A percentile compares a stretch with the other conserved stretches of the same genome.
Conservation (phyloP, 768 basidiomycete genomes). For the Boletus reticuloceps region DNA sequence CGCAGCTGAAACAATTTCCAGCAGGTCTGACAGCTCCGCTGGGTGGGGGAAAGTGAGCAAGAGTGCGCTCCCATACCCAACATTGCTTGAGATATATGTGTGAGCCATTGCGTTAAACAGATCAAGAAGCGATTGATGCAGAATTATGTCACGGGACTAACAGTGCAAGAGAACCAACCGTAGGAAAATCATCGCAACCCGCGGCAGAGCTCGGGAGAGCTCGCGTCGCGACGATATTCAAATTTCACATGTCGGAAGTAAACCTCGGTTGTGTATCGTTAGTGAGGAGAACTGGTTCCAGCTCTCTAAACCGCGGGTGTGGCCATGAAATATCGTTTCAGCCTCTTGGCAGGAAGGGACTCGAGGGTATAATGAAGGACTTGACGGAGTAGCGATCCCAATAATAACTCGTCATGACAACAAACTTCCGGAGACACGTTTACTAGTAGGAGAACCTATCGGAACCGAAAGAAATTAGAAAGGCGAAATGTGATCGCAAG, state of each 20-base stretch:
- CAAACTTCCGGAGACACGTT: background rate
- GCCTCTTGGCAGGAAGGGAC: no score
- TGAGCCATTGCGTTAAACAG: constrained; percentile 8
- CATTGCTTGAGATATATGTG: constrained; percentile 12
- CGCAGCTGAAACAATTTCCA: background rate
- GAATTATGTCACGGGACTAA: constrained; percentile 14
- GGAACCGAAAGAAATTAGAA: background rate
- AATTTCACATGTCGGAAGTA: background rate
- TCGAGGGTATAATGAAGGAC: no score
- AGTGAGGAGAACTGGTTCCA: background rate
- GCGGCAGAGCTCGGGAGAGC: background rate
- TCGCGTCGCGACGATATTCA: background rate
- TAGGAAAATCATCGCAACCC: constrained; percentile 3
- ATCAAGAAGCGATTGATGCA: constrained; percentile 3
- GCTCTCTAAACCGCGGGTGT: background rate
- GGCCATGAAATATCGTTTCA: no score
- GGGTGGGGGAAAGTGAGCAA: background rate
- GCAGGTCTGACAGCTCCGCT: background rate
- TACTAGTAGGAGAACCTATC: background rate
- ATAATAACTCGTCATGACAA: background rate
- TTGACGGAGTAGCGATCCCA: background rate
- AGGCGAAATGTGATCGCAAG: background rate
- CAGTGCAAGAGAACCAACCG: background rate
- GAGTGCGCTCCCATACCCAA: constrained; percentile 1
- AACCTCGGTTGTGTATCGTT: background rate